A percentile compares a stretch with the other conserved stretches of the same genome.
Evolutionary conservation across 2,329 filamentous ascomycete species (phyloP).

Genomic region (Phyllosticta ampelicida): DNA sequence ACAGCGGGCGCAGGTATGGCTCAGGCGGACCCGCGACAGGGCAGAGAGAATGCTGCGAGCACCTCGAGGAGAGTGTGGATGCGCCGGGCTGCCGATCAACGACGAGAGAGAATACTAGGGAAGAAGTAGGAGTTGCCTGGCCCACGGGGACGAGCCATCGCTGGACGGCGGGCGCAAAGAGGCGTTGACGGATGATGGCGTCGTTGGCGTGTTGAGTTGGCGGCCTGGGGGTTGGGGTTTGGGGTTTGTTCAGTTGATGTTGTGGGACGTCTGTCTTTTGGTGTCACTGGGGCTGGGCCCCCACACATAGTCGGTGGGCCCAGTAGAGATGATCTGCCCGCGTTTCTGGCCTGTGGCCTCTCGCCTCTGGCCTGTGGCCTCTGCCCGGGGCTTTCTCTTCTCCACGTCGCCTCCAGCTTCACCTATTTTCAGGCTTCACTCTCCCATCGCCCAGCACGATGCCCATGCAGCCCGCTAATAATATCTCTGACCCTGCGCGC

Average conservation of each 20-base stretch:
- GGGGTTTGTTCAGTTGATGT: not conserved
- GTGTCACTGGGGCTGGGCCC: not conserved
- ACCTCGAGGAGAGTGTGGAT: too few species aligned
- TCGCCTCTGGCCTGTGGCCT: too few species aligned
- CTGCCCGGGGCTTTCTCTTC: not conserved
- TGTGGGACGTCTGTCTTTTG: not conserved
- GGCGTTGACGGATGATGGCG: not conserved
- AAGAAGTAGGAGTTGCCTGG: too few species aligned
- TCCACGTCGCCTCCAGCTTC: not conserved
- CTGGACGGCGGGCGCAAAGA: not conserved
- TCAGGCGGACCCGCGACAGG: not conserved
- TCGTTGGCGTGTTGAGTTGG: too few species aligned
- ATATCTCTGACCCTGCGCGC: not conserved
- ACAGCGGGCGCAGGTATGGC: constrained; percentile 2
- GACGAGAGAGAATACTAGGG: too few species aligned
- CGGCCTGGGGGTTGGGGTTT: too few species aligned
- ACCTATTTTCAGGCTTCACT: not conserved
- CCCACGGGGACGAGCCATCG: not conserved
- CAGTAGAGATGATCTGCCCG: not conserved
- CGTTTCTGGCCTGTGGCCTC: too few species aligned
- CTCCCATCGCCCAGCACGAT: not conserved
- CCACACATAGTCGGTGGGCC: not conserved
- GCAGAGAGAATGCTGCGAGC: not conserved
- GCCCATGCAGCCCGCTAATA: not conserved
- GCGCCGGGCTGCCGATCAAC: too few species aligned